Evolutionary conservation across 2,329 filamentous ascomycete species (phyloP), one percentile per base, ranked within the genome.

Genomic region (Aspergillus transmontanensis): DNA sequence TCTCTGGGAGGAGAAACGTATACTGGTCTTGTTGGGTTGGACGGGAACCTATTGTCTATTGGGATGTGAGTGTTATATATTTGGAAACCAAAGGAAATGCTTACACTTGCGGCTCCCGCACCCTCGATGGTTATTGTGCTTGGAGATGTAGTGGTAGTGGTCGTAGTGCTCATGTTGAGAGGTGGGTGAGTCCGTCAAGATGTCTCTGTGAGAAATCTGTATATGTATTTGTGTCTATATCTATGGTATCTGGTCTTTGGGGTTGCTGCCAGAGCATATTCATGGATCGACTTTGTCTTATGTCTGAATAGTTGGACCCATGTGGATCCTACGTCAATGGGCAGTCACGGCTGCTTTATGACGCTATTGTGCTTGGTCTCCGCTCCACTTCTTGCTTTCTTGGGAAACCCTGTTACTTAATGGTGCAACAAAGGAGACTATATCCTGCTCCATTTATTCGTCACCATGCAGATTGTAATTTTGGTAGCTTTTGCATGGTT

Each of bases 21-120:
- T 57, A 60, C 14, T 46, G 21, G 21, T 64, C 63, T 58, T 64
- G 60, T 39, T 64, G 63, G 4, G 60, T 51, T 10, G 60, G 60
- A 3, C 63, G 60, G 3, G 60, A 57, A 2, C 63, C 63, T 54
- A 54, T 34, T 3, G 28, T 12, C 51, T 54, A 12, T 46, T 11
- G 10, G 28, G 28, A 19, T 53, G 50, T 53, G 28, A 30, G 14
- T 53, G 7, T n/a, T 32, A 34, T 53, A 6, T 30, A 10, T 34
- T 7, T 19, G 12, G 7, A 4, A 7, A n/a, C 19, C 1, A 9
- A 11, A 30, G 14, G 26, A 32, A 32, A 32, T 21, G 11, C 50
- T 34, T n/a, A 53, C 50, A 12, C 50, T 53, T 32, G 50, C 26
- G 1, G 26, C 50, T 10, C 26, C 50, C 11, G 50, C 50, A 14